Percentiles rank a stretch among this genome's conserved stretches.
phyloP scores from a whole-genome alignment of 2,329 filamentous ascomycete species.

The Aspergillus fumigatus region DNA sequence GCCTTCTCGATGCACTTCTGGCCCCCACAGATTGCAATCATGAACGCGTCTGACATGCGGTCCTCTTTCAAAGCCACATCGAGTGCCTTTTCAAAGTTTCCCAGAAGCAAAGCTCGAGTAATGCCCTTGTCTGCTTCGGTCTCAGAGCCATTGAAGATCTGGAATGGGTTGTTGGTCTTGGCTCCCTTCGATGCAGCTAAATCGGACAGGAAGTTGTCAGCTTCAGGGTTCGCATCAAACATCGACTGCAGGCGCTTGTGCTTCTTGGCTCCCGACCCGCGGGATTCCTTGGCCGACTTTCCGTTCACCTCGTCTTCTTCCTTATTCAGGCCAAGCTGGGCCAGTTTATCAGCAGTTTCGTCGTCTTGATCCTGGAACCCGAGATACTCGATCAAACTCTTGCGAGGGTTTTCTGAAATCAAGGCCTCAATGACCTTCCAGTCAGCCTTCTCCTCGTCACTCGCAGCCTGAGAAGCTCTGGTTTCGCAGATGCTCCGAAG shows the following conservation, averaged over 20 bases:
- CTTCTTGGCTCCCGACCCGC: slow-evolving; percentile 48
- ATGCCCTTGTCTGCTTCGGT: slow-evolving; percentile 79
- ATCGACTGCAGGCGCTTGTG: slow-evolving; percentile 68
- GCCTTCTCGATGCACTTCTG: slow-evolving; percentile 92
- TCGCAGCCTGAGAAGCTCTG: slow-evolving; percentile 68
- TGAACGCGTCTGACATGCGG: slow-evolving; percentile 90
- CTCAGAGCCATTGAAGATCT: slow-evolving; percentile 79
- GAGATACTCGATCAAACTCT: slow-evolving; percentile 80
- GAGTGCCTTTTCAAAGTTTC: slow-evolving; percentile 84
- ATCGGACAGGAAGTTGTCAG: slow-evolving; percentile 81
- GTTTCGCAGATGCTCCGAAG: slow-evolving; percentile 73
- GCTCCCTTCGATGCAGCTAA: slow-evolving; percentile 83
- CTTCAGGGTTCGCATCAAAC: slow-evolving; percentile 69
- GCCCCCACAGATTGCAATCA: slow-evolving; percentile 95
- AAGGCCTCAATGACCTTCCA: slow-evolving; percentile 93
- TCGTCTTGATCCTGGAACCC: slow-evolving; percentile 69
- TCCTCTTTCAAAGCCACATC: slow-evolving; percentile 85
- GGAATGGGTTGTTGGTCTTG: slow-evolving; percentile 91
- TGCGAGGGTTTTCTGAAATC: slow-evolving; percentile 77
- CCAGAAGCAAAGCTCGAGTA: slow-evolving; percentile 81
- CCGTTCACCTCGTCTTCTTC: slow-evolving; percentile 39
- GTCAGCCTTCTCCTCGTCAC: slow-evolving; percentile 89
- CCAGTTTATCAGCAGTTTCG: slow-evolving; percentile 41
- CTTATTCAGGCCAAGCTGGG: slow-evolving; percentile 40
- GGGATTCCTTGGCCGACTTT: slow-evolving; percentile 46